Conservation (phyloP, 2,329 filamentous ascomycete genomes). For the Tetracladium maxilliforme region DNA sequence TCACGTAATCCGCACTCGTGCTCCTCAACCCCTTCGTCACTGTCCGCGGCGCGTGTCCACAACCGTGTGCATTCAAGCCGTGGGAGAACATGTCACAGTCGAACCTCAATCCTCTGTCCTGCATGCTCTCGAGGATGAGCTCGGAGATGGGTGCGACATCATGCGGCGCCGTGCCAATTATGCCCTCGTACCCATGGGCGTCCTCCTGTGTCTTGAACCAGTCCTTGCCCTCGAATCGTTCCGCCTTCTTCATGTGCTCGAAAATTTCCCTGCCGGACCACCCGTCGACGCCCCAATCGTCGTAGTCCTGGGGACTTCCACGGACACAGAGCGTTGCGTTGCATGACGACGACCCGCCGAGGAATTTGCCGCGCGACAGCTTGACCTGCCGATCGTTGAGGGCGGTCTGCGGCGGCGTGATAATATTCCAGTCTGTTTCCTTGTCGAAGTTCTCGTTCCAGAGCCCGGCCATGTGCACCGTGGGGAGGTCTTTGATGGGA, state of each 20-base stretch:
- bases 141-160: constrained; percentile 43
- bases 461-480: constrained; percentile 34
- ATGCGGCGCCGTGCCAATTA: constrained; percentile 39
- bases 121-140: constrained; percentile 35
- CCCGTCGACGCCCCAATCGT: constrained; percentile 38
- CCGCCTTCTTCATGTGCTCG: constrained; percentile 38
- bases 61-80: constrained; percentile 34
- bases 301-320: constrained; percentile 30
- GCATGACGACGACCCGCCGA: constrained; percentile 31
- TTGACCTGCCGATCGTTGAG: constrained; percentile 28
- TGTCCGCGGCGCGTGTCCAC: constrained; percentile 37
- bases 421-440: constrained; percentile 35
- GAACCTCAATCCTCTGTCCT: constrained; percentile 36
- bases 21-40: constrained; percentile 34
- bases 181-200: constrained; percentile 34
- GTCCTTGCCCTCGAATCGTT: constrained; percentile 40
- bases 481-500: constrained; percentile 26
- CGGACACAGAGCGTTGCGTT: constrained; percentile 34
- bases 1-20: constrained; percentile 36
- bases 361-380: constrained; percentile 29
- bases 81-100: constrained; percentile 44
- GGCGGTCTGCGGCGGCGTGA: constrained; percentile 20
- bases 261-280: constrained; percentile 44
- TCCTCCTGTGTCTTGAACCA: constrained; percentile 35
- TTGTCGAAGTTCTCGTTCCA: constrained; percentile 29